Conservation (phyloP, 2,329 filamentous ascomycete genomes). For the Exophiala bonariae region DNA sequence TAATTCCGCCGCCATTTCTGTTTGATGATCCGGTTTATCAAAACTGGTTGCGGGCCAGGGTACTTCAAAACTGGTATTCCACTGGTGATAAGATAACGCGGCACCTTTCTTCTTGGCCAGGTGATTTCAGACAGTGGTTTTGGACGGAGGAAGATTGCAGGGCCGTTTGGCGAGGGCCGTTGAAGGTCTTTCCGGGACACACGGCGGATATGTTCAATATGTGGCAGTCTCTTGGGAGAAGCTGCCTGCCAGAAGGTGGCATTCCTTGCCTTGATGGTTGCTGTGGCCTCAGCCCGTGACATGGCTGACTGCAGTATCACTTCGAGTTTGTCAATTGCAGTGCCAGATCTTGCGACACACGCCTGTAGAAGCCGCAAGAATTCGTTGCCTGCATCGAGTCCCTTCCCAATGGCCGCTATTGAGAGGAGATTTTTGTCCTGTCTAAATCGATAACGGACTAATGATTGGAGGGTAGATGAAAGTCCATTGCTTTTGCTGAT, state of each 20-base stretch:
- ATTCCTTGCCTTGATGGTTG: conserved; percentile 3
- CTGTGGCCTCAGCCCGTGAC: conserved; percentile 7
- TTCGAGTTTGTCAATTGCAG: conserved; percentile 12
- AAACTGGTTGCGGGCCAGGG: conserved; percentile 45
- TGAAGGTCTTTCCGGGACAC: conserved; percentile 1
- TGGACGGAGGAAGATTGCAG: conserved; percentile 22
- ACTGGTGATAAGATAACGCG: conserved; percentile 42
- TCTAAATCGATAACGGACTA: conserved; percentile 40
- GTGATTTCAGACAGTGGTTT: conserved; percentile 16
- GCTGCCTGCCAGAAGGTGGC: conserved; percentile 16
- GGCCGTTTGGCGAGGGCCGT: conserved; percentile 5
- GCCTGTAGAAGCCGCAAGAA: conserved; percentile 23
- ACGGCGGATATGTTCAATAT: conserved; percentile 14
- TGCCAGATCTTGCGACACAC: conserved; percentile 9
- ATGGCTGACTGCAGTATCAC: conserved; percentile 13
- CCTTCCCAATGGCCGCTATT: conserved; percentile 38
- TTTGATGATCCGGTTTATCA: conserved; percentile 38
- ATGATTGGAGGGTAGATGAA: conserved; percentile 27
- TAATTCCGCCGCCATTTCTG: conserved; percentile 37
- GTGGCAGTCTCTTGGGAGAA: not conserved
- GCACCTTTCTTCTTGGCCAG: conserved; percentile 40
- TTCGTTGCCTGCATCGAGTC: conserved; percentile 43
- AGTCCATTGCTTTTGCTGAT: conserved; percentile 9
- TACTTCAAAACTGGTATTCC: conserved; percentile 43
- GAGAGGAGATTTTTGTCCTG: conserved; percentile 40